These are phyloP conservation scores for Aquilaria agallochum DNA, from an alignment of 441 rosid genomes.

Conservation along the genomic window DNA sequence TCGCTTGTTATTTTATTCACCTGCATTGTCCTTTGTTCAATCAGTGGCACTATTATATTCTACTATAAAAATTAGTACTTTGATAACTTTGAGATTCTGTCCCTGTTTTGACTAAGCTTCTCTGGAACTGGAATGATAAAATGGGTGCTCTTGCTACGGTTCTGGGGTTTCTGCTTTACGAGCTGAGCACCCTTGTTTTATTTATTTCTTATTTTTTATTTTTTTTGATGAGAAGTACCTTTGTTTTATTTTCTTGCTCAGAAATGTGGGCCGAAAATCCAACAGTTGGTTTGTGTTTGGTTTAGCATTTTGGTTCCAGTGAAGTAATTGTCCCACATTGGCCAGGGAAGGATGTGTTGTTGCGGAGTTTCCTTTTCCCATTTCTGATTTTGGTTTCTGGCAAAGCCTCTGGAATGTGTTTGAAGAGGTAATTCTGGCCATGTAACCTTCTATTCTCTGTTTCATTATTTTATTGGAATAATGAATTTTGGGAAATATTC, in stretches of 20 bases:
- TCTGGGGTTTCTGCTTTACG: constrained; percentile 5
- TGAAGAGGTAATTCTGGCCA: too few relatives aligned
- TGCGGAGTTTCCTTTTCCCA: too few relatives aligned
- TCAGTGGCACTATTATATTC: constrained; percentile 19
- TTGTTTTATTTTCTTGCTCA: too few relatives aligned
- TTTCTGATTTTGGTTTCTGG: too few relatives aligned
- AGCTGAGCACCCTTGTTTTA: not conserved
- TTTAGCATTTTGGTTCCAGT: too few relatives aligned
- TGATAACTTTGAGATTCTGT: not conserved
- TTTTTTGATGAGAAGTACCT: not conserved
- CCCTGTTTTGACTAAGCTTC: constrained; percentile 6
- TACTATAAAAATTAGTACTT: constrained; percentile 4
- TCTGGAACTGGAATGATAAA: constrained; percentile 2
- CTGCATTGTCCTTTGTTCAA: constrained; percentile 3
- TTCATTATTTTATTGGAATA: not conserved
- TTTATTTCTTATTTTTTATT: too few relatives aligned
- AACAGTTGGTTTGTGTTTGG: too few relatives aligned
- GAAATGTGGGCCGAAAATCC: too few relatives aligned
- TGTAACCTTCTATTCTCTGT: not conserved
- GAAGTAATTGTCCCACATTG: too few relatives aligned
- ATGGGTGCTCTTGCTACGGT: not conserved
- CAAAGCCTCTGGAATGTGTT: too few relatives aligned
- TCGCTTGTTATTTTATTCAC: constrained; percentile 14
- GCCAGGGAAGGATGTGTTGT: too few relatives aligned
- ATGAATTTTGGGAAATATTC: not conserved